Base-by-base conservation (phyloP, 208 protist species). In the Leishmania mexicana region DNA sequence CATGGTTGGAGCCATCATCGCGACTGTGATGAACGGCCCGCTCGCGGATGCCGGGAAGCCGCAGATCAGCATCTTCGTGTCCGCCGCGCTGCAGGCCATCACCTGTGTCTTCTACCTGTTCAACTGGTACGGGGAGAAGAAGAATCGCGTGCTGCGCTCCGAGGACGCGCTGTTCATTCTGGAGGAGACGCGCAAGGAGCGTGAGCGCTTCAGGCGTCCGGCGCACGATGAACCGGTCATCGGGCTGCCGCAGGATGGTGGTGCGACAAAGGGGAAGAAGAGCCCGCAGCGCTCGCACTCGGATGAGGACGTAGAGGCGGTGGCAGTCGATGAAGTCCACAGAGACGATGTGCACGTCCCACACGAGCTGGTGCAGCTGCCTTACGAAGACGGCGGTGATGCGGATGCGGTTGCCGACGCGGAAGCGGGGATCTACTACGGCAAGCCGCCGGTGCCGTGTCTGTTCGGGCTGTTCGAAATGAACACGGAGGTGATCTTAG, bases 121-220 rank as follows among this genome's bases (percentile, higher is more conserved):
- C 71, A 96, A 96, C 87, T 88, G 81, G 88, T 91, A 92, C 79
- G 93, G 83, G 8, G 93, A 96, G 91, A 71, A 85, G 70, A 83
- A 35, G 64, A 94, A 96, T 81, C 83, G 81, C 45, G 85, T 83
- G 70, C 87, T 91, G 54, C 90, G 90, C 70, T 45, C 64, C 21
- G 85, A 90, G 67, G 90, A 94, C 81, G 76, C 71, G 40, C 53
- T 83, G 70, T 81, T 87, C 19, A 58, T 88, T 10, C 83, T 85
- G 68, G 75, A 82, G 38, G 74, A 87, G 75, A 53, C 81, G 51
- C 71, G 81, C 78, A 76, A 82, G 80, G 85, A 89, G 71, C 80
- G 78, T 42, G 81, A 85, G 78, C 78, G 79, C 11, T 79, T 83
- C 2, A 42, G 40, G 40, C 40, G 1, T 4, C 40, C 40, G 40